phyloP scores from a whole-genome alignment of 129 eudicot species.

The Flaveria brownii region DNA sequence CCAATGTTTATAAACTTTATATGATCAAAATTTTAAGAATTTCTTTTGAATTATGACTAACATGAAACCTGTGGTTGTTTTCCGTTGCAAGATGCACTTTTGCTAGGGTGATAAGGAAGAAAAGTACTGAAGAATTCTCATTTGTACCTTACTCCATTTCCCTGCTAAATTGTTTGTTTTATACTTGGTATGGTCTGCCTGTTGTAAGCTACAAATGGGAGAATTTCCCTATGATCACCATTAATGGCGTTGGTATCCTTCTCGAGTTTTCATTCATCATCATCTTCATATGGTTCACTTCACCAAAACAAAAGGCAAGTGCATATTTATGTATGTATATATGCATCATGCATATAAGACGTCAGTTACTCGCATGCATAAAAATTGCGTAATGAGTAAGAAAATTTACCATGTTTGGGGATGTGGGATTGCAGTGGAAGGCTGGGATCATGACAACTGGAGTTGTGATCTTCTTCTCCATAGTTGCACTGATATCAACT shows the following conservation, averaged over 20 bases:
- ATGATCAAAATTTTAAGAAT: neutral
- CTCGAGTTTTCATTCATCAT: conserved; percentile 69
- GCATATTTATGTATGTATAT: conserved; percentile 26
- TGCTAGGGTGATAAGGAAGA: conserved; percentile 61
- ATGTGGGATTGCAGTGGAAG: conserved; percentile 59
- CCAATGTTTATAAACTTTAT: neutral
- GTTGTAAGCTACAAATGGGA: conserved; percentile 75
- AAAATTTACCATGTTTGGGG: conserved; percentile 1
- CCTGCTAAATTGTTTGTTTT: conserved; percentile 57
- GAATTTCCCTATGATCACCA: conserved; percentile 64
- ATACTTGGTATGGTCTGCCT: conserved; percentile 94
- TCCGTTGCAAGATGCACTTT: conserved; percentile 59
- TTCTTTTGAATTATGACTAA: conserved; percentile 2
- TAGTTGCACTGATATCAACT: conserved; percentile 53
- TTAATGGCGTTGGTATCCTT: conserved; percentile 72
- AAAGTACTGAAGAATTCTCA: conserved; percentile 73
- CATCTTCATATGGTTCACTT: conserved; percentile 65
- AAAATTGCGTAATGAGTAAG: neutral
- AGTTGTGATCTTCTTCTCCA: conserved; percentile 40
- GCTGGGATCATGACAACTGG: conserved; percentile 44
- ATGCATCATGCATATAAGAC: conserved; percentile 24
- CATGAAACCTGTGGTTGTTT: conserved; percentile 19
- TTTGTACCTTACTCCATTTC: conserved; percentile 70
- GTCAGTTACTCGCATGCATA: conserved; percentile 2
- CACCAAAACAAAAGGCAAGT: conserved; percentile 60